Base-by-base conservation (phyloP, 2,329 filamentous ascomycete species). In the Aspergillus calidoustus region DNA sequence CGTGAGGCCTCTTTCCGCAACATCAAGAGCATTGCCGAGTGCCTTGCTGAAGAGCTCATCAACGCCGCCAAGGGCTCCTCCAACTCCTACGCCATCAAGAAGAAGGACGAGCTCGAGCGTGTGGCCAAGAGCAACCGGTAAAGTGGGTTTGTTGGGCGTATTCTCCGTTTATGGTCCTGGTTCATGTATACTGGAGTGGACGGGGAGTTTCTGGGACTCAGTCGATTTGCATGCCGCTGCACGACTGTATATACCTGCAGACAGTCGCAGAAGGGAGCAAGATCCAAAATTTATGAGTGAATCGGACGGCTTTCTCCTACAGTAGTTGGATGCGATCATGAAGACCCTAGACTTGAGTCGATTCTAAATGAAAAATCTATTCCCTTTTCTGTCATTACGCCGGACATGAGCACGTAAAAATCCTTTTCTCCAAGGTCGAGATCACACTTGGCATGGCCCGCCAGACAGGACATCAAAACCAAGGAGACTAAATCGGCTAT, bases 51-150 rank as follows among this genome's bases (percentile, higher is more conserved):
- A 86, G 95, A 99, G 90, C 89, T 99, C 82, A 98, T 99, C 91
- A 99, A 99, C 89, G 96, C 96, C 81, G 96, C 96, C 83, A 99
- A 99, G 92, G 95, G 95, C 80, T 96, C 91, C 90, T 96, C 91
- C 86, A 99, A 99, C 93, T 97, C 93, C 74, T 99, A 98, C 83
- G 95, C 96, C 79, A 99, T 99, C 90, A 99, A 99, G 93, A 99
- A 99, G 93, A 99, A 99, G 94, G 95, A 99, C 84, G 96, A 99
- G 91, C 85, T 99, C 86, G 95, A 99, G 91, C 95, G 95, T 95
- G 95, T 99, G 78, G 95, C 95, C 86, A 99, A 99, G 92, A 92
- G 89, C 89, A 99, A 99, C 91, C 92, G 95, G 91, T 99, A 98
- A 93, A 93, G 68, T 68, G 72, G 62, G 69, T 72, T 68, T 74